phyloP scores from a whole-genome alignment of 2,329 filamentous ascomycete species.

The Aspergillus brasiliensis region DNA sequence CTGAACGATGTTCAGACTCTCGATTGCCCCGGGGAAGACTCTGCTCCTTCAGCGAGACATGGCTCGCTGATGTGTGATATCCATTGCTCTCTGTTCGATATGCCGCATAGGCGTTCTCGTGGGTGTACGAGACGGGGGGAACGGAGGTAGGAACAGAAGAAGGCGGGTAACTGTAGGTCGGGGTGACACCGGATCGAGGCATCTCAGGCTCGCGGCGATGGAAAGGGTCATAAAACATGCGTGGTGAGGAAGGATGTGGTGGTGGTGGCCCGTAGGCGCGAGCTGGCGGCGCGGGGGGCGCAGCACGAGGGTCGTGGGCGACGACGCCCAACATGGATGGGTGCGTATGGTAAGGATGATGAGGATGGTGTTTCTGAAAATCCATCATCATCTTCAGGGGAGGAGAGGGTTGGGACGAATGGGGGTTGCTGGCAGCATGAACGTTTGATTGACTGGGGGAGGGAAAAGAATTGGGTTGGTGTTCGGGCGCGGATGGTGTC shows the following conservation, averaged over 20 bases:
- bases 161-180: constrained; percentile 16
- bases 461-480: not conserved
- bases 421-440: not conserved
- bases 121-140: constrained; percentile 14
- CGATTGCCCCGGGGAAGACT: constrained; percentile 17
- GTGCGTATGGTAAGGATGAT: constrained; percentile 32
- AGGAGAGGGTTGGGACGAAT: not conserved
- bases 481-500: constrained; percentile 6
- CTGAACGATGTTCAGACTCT: constrained; percentile 10
- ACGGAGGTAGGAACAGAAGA: constrained; percentile 10
- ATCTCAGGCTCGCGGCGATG: constrained; percentile 15
- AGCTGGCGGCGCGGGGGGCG: constrained; percentile 21
- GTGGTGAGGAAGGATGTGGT: constrained; percentile 9
- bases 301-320: constrained; percentile 33
- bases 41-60: constrained; percentile 23
- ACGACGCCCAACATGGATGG: constrained; percentile 32
- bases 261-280: constrained; percentile 11
- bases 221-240: constrained; percentile 10
- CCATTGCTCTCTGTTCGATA: constrained; percentile 24
- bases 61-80: constrained; percentile 26
- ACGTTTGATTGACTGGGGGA: not conserved
- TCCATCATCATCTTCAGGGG: constrained; percentile 26
- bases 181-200: constrained; percentile 15
- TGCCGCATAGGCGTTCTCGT: constrained; percentile 24
- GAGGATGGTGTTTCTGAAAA: constrained; percentile 25